These are phyloP conservation scores for Herpetospermum pedunculosum DNA, from an alignment of 306 rosid species.

Conservation along the genomic window DNA sequence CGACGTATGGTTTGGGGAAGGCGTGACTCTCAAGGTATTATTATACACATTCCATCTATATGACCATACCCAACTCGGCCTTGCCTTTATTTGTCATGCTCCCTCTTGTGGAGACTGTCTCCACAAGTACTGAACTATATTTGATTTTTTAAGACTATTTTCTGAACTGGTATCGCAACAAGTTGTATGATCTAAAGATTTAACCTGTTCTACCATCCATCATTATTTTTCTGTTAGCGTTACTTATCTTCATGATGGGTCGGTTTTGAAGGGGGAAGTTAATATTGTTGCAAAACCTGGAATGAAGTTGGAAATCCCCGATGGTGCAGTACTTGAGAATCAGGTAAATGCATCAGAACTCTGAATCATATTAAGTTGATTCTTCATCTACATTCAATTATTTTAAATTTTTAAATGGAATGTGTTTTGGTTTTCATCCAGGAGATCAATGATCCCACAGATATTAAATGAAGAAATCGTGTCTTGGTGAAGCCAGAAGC, in stretches of 20 bases:
- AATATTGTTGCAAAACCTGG: slow-evolving; percentile 49
- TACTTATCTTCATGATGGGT: slow-evolving; percentile 1
- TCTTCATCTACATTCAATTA: neutral
- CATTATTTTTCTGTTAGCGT: neutral
- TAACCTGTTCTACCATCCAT: neutral
- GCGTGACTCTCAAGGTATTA: slow-evolving; percentile 62
- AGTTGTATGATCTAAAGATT: neutral
- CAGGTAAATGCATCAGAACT: slow-evolving; percentile 27
- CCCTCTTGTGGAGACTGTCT: neutral
- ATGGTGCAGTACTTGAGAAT: slow-evolving; percentile 44
- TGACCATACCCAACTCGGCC: neutral
- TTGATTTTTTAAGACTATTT: neutral
- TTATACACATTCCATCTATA: neutral
- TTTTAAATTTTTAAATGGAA: neutral
- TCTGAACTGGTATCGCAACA: neutral
- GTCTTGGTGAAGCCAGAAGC: slow-evolving; percentile 3
- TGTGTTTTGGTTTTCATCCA: slow-evolving; percentile 13
- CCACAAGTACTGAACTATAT: neutral
- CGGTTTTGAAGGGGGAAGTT: slow-evolving; percentile 47
- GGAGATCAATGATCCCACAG: slow-evolving; percentile 39
- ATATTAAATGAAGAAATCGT: slow-evolving; percentile 18
- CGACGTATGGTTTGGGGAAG: slow-evolving; percentile 70
- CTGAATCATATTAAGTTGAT: neutral
- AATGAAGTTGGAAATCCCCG: slow-evolving; percentile 55
- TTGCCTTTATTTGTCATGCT: neutral